Percentiles rank a stretch among this genome's conserved stretches.
Evolutionary conservation across 495 filamentous ascomycete genomes (phyloP).

Genomic region (Aspergillus panamensis): DNA sequence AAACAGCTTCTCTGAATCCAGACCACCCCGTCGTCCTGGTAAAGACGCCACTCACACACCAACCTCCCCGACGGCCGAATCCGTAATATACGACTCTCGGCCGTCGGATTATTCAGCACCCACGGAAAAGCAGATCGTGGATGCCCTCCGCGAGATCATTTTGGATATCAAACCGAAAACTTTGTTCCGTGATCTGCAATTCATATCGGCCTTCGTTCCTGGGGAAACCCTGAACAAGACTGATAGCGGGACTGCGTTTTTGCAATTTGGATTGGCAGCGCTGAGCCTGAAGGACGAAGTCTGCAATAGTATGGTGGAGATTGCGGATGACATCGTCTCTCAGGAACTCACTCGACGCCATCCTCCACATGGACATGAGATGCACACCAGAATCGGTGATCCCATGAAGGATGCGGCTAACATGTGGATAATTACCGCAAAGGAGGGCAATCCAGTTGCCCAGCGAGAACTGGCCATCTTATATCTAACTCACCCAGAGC

Average conservation of each 20-base stretch:
- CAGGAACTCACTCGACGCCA: slow-evolving; percentile 42
- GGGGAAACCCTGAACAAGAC: slow-evolving; percentile 76
- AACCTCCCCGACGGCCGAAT: slow-evolving; percentile 31
- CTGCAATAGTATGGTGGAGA: slow-evolving; percentile 84
- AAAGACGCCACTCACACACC: slow-evolving; percentile 21
- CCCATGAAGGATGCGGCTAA: slow-evolving; percentile 78
- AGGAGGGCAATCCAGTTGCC: slow-evolving; percentile 88
- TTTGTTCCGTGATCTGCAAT: slow-evolving; percentile 92
- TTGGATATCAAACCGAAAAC: slow-evolving; percentile 78
- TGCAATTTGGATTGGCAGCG: slow-evolving; percentile 87
- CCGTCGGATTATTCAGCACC: slow-evolving; percentile 39
- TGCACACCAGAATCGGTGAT: slow-evolving; percentile 36
- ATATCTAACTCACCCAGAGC: slow-evolving; percentile 88
- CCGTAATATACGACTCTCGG: slow-evolving; percentile 37
- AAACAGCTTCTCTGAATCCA: slow-evolving; percentile 37
- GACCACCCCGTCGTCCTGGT: slow-evolving; percentile 14
- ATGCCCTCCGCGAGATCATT: slow-evolving; percentile 76
- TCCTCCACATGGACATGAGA: slow-evolving; percentile 39
- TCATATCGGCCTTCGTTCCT: slow-evolving; percentile 89
- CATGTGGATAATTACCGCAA: slow-evolving; percentile 93
- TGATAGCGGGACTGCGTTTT: slow-evolving; percentile 86
- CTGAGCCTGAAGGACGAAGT: slow-evolving; percentile 86
- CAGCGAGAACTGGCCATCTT: slow-evolving; percentile 92
- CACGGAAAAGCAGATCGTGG: slow-evolving; percentile 62
- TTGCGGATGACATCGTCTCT: slow-evolving; percentile 48